Conservation (phyloP, 148 eudicot genomes). For the Silene latifolia region DNA sequence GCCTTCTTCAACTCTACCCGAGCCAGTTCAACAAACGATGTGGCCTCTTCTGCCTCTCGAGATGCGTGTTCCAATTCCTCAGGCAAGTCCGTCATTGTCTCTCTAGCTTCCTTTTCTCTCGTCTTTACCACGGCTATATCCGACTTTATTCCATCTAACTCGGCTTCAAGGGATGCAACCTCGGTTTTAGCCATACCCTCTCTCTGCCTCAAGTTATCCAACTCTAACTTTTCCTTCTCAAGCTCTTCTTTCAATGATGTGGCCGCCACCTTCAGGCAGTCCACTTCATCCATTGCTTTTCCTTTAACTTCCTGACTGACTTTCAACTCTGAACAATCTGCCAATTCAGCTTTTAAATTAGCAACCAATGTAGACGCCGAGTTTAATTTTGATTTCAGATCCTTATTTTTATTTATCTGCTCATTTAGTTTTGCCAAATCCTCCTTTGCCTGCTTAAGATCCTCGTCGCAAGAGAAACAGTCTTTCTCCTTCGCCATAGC, state of each 20-base stretch:
- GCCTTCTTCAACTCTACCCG: conserved; percentile 60
- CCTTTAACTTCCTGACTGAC: conserved; percentile 37
- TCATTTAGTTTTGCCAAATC: conserved; percentile 60
- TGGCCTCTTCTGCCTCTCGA: conserved; percentile 71
- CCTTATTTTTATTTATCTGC: conserved; percentile 56
- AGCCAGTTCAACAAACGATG: conserved; percentile 45
- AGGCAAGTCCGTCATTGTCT: conserved; percentile 64
- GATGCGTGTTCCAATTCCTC: conserved; percentile 63
- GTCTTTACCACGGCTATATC: conserved; percentile 58
- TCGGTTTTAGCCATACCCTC: conserved; percentile 82
- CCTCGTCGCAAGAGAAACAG: conserved; percentile 61
- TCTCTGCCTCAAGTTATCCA: conserved; percentile 50
- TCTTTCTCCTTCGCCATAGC: conserved; percentile 86
- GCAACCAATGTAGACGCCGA: conserved; percentile 48
- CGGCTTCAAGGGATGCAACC: conserved; percentile 75
- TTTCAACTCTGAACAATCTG: conserved; percentile 76
- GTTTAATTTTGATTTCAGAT: conserved; percentile 60
- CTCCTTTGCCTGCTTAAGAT: conserved; percentile 71
- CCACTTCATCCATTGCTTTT: conserved; percentile 63
- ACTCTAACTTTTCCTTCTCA: conserved; percentile 57
- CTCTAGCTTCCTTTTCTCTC: conserved; percentile 65
- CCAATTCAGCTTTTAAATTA: conserved; percentile 70
- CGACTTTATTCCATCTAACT: conserved; percentile 60
- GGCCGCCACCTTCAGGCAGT: conserved; percentile 56
- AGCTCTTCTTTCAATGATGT: conserved; percentile 57